Evolutionary conservation across 2,329 filamentous ascomycete genomes (phyloP).

Genomic region (Paecilomyces formosus): DNA sequence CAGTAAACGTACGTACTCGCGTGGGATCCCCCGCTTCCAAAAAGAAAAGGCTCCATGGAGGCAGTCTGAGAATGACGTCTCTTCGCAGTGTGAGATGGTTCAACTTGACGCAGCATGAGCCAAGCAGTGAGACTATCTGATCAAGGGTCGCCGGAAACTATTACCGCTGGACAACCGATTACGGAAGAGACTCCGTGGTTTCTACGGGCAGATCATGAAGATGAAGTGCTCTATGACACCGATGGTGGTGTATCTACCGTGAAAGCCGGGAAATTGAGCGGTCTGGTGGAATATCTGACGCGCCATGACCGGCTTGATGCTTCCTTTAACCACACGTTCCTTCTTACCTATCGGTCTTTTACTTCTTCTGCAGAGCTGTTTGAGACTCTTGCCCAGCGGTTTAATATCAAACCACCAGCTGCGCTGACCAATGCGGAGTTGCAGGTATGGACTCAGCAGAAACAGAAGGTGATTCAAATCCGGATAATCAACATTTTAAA

Average conservation of each 20-base stretch:
- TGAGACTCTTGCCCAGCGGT: constrained; percentile 77
- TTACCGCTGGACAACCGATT: not conserved
- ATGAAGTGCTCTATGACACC: not conserved
- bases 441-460: constrained; percentile 75
- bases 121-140: not conserved
- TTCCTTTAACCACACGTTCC: constrained; percentile 88
- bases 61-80: not conserved
- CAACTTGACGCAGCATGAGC: not conserved
- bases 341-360: constrained; percentile 88
- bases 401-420: constrained; percentile 77
- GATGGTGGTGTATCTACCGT: constrained; percentile 5
- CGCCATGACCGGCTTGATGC: constrained; percentile 87
- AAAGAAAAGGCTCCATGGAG: not conserved
- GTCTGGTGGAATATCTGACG: constrained; percentile 84
- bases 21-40: not conserved
- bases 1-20: not conserved
- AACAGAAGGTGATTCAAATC: constrained; percentile 85
- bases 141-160: not conserved
- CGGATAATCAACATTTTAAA: constrained; percentile 92
- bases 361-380: constrained; percentile 80
- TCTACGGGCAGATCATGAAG: not conserved
- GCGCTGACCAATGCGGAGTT: constrained; percentile 63
- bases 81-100: not conserved
- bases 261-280: constrained; percentile 62
- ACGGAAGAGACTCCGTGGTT: constrained; percentile 1